Evolutionary conservation across 2,329 filamentous ascomycete species (phyloP), one percentile per base, ranked within the genome.

Genomic region (Colletotrichum musae): DNA sequence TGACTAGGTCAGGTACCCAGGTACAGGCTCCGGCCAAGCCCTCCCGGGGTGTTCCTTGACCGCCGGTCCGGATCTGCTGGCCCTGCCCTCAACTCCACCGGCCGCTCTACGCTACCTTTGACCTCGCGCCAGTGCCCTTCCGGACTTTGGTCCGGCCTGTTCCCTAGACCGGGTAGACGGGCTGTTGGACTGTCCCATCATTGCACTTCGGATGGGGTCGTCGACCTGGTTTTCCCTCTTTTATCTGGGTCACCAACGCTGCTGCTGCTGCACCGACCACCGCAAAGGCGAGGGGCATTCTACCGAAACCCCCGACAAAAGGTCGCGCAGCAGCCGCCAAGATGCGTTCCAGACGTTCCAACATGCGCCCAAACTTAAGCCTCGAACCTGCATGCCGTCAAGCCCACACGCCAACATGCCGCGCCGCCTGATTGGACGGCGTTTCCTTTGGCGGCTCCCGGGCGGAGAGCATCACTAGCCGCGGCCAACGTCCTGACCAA

Each of bases 391-490:
- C 67, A 69, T 66, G 52, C 66, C 32, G 36, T 39, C 56, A 56
- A 56, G 65, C 54, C 65, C 61, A 58, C 61, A 50, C 54, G 39
- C 39, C 70, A 70, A 70, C 64, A 71, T 73, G 71, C 71, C 70
- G 73, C 71, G 70, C 58, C 53, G 58, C 64, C 68, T 78, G 72
- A 77, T 79, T 78, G 77, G 77, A 71, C 50, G 58, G 54, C 63
- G 69, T 69, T 70, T 51, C 70, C 69, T 68, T 74, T 74, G 73
- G 74, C 73, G 74, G 71, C 73, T 75, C 71, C 63, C 77, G 74
- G 64, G 56, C 58, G 36, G 61, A 45, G 53, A 64, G 57, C 56
- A 61, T 70, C 74, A 52, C 64, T 67, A 59, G 58, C 73, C 62
- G 71, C 74, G 58, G 71, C 43, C 21, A 64, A 56, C 73, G 41